Evolutionary conservation across 2,329 filamentous ascomycete species (phyloP), one percentile per base, ranked within the genome.

Genomic region (Cordyceps fumosorosea): DNA sequence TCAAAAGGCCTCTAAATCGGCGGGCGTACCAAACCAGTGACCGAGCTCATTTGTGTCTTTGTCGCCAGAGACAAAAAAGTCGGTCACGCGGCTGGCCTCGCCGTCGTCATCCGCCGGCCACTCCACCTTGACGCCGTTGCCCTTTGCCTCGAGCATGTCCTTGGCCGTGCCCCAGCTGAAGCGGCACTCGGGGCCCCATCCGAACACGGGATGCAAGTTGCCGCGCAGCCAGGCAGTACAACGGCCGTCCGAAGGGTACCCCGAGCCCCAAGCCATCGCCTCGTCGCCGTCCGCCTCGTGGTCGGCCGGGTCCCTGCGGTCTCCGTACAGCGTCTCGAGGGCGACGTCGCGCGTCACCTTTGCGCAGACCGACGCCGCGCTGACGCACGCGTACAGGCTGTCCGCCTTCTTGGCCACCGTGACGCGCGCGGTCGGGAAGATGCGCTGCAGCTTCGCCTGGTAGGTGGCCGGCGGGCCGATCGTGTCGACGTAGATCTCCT

Each of bases 101-200:
- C 83, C 84, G 40, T 91, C 88, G 22, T 92, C 88, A 5, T 88
- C 85, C 14, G 78, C 80, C 0, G 92, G 91, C 93, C 93, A 98
- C 52, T 96, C 91, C 0, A 96, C 89, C 71, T 83, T 88, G 59
- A 89, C 81, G 4, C 84, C 85, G 26, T 79, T 80, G 10, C 79
- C 82, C 73, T 89, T 91, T n/a, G 80, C 78, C 67, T 97, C 93
- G 4, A 99, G 78, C 85, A 98, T 84, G 70, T 98, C 93, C 77
- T 96, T 97, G 2, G 90, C 90, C 0, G 95, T 98, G 0, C 89
- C 90, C 95, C 95, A 99, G 71, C 92, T 96, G 71, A 97, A 98
- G 5, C 95, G 83, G 72, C 91, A 96, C 76, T 98, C 93, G 26
- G 84, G 84, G 0, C 93, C 93, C 93, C 95, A 99, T 16, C 95